Base-by-base conservation (phyloP, 2,329 filamentous ascomycete species). In the Hysterium pulicare region DNA sequence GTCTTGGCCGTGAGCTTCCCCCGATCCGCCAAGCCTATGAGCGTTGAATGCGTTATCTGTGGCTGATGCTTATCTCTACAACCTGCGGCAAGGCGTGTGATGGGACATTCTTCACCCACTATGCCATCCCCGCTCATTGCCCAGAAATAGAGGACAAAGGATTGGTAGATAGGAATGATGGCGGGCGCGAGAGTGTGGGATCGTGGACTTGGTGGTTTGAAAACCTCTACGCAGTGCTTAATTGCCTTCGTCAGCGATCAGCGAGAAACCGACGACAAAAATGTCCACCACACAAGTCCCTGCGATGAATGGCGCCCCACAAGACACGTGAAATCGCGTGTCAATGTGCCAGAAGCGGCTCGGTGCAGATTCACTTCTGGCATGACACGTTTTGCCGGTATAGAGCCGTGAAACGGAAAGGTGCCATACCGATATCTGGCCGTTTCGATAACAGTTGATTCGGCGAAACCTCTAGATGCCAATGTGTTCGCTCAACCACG, bases 31-130 rank as follows among this genome's bases (percentile, higher is more conserved):
- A 38, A 38, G 16, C 41, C 41, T 38, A 38, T 43, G 24, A 38
- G 22, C 20, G 24, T 32, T 2, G 20, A 31, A 13, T 23, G 16
- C 22, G 23, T 43, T 43, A 43, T 43, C 41, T 38, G 41, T 43
- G 41, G 41, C 41, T 43, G 41, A 31, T 30, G 41, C 41, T 43
- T 43, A 43, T 43, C 41, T 43, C 23, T 16, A 43, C 41, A 24
- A 21, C 20, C 5, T 21, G 17, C 26, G 33, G 24, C 35, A 22
- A 23, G 19, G 32, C 32, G 32, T 19, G 11, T 19, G 4, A 34
- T n/a, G 32, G 32, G 32, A 15, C 31, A 33, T 16, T 16, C 7
- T 33, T 8, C 31, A 15, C 8, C 31, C 32, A 15, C 21, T 34
- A 10, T 17, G 17, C 32, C 32, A 15, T 19, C 15, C 13, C n/a